Percentiles rank a stretch among this genome's conserved stretches.
These are phyloP conservation scores for Macaranga tanarius DNA, from an alignment of 441 rosid genomes.

Conservation along the genomic window DNA sequence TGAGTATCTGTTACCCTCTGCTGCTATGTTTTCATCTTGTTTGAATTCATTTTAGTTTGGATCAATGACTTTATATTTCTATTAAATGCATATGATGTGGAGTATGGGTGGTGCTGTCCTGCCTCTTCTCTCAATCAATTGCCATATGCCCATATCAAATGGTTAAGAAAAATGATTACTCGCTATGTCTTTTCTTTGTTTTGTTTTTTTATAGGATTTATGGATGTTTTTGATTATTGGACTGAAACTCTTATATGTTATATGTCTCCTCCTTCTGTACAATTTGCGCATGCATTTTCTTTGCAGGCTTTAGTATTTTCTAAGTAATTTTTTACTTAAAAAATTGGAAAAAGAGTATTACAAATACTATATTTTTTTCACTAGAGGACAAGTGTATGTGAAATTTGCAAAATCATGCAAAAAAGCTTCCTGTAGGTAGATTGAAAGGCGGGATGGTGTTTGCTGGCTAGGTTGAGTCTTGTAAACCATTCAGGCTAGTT, in stretches of 20 bases:
- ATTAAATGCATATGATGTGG: neutral
- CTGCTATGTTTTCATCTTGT: conserved; percentile 2
- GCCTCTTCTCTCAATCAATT: neutral
- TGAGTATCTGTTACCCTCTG: conserved; percentile 27
- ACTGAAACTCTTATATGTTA: neutral
- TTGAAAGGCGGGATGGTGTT: neutral
- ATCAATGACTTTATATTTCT: neutral
- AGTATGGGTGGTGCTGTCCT: neutral
- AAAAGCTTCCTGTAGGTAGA: neutral
- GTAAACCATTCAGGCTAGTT: neutral
- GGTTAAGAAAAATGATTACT: neutral
- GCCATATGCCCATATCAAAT: conserved; percentile 8
- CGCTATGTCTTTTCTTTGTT: neutral
- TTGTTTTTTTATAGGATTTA: neutral
- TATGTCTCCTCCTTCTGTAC: neutral
- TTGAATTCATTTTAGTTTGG: neutral
- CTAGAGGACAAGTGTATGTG: neutral
- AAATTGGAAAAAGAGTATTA: neutral
- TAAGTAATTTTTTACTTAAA: neutral
- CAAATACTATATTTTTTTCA: neutral
- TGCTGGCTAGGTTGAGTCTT: neutral
- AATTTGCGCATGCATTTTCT: neutral
- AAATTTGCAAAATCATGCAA: neutral
- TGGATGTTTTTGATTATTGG: neutral
- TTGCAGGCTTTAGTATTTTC: neutral